Evolutionary conservation across 2,329 filamentous ascomycete species (phyloP), one percentile per base, ranked within the genome.

Genomic region (Xylariales sp.): DNA sequence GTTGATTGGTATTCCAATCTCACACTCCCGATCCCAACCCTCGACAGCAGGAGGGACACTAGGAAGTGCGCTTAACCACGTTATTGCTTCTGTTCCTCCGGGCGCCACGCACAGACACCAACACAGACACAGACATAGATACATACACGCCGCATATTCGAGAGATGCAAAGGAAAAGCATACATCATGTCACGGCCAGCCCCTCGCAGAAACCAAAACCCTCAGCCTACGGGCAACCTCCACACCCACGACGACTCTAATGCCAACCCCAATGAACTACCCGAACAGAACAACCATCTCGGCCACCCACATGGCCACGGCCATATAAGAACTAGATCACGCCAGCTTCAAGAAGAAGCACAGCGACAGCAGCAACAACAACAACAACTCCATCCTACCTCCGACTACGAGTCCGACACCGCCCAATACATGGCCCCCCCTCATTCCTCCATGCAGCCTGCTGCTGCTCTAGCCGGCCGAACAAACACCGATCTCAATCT

Each of bases 401-500:
- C 86, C 54, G 89, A 91, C 79, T 91, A 91, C 81, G 89, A 92
- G 74, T 91, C 89, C 69, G 90, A 91, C 77, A 85, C 84, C 23
- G 84, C 83, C 39, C 80, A 82, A 71, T 86, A 87, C 76, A 74
- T 81, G 73, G 80, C 81, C 56, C 69, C 77, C 56, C 69, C 77
- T 56, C 78, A 82, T 75, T 73, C 81, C 72, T 65, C 80, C 74
- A 67, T 80, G 74, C 69, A 82, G 79, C 43, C 86, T 81, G 76
- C 84, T 81, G 76, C 84, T 81, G 59, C 87, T 83, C 72, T 86
- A 82, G 82, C 87, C 81, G 84, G 62, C 78, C 90, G 92, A 71
- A 90, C 91, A 70, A 96, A 94, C 79, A 92, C 91, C 63, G 91
- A 97, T 73, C 90, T 98, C 76, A 98, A 98, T 83, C 86, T 97